These are phyloP conservation scores for Tetragonia tetragonoides DNA, from an alignment of 148 eudicot species.

Conservation along the genomic window DNA sequence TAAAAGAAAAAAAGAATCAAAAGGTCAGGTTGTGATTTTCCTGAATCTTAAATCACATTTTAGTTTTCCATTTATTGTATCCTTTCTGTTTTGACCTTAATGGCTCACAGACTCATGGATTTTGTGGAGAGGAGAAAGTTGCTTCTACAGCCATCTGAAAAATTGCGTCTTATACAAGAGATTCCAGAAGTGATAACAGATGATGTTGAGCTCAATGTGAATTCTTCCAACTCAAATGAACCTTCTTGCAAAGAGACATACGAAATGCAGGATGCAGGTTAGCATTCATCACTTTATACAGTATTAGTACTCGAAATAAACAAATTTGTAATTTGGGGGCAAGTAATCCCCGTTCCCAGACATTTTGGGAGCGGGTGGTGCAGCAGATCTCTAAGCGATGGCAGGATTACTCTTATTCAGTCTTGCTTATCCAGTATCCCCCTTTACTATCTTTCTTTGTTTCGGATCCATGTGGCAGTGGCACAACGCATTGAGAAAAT, in stretches of 20 bases:
- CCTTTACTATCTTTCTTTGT: too few species aligned
- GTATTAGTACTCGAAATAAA: neutral
- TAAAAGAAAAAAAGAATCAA: too few species aligned
- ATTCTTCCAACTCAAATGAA: neutral
- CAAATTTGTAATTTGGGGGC: neutral
- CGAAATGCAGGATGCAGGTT: constrained; percentile 20
- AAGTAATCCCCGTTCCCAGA: too few species aligned
- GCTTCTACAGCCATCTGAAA: constrained; percentile 29
- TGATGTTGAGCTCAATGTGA: constrained; percentile 7
- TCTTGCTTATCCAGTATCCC: too few species aligned
- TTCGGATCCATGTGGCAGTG: too few species aligned
- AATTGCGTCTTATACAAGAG: constrained; percentile 22
- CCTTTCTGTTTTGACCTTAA: constrained; percentile 20
- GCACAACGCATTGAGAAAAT: too few species aligned
- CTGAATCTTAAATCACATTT: neutral
- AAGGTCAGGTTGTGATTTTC: too few species aligned
- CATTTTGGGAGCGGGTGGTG: too few species aligned
- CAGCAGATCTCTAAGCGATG: too few species aligned
- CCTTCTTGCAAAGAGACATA: neutral
- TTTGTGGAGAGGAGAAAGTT: constrained; percentile 26
- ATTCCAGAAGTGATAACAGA: constrained; percentile 34
- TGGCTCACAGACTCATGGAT: constrained; percentile 18
- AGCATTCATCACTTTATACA: neutral
- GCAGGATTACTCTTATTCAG: too few species aligned
- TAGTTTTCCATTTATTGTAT: neutral